These are phyloP conservation scores for Cryptococcus amylolentus DNA, from an alignment of 1,284 basidiomycete species.

Conservation along the genomic window DNA sequence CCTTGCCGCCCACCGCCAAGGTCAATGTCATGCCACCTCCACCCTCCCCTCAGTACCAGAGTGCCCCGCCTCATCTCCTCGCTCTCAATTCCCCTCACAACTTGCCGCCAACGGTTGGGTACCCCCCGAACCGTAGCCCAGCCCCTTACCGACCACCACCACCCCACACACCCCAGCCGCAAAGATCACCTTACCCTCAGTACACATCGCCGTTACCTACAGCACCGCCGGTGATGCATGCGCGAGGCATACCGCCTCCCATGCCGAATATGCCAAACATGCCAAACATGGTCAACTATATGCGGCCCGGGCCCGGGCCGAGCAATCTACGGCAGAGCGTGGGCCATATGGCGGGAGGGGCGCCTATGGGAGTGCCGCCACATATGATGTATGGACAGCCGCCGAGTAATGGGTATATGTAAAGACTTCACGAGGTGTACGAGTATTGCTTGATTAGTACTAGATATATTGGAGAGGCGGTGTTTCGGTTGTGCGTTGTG, in stretches of 20 bases:
- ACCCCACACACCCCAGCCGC: neutral
- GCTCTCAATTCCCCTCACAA: neutral
- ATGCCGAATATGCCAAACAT: neutral
- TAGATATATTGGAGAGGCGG: neutral
- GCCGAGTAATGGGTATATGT: neutral
- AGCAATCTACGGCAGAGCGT: slow-evolving; percentile 31
- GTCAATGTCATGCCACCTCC: slow-evolving; percentile 14
- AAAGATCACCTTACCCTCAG: neutral
- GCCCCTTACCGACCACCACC: slow-evolving; percentile 2
- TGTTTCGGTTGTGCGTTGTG: too few species aligned
- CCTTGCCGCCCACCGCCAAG: slow-evolving; percentile 9
- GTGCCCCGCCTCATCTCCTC: slow-evolving; percentile 13
- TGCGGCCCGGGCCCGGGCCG: slow-evolving; percentile 23
- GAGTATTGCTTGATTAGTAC: neutral
- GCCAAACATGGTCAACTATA: slow-evolving; percentile 6
- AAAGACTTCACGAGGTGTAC: neutral
- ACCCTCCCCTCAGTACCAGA: slow-evolving; percentile 8
- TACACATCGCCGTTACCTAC: neutral
- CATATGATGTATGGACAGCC: neutral
- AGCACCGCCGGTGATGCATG: neutral
- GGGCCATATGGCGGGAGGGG: slow-evolving; percentile 11
- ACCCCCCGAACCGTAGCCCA: neutral
- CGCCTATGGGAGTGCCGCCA: neutral
- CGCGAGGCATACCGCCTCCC: neutral
- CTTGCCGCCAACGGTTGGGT: neutral